Evolutionary conservation across 331 rosid species (phyloP).

Genomic region (Arachis monticola): DNA sequence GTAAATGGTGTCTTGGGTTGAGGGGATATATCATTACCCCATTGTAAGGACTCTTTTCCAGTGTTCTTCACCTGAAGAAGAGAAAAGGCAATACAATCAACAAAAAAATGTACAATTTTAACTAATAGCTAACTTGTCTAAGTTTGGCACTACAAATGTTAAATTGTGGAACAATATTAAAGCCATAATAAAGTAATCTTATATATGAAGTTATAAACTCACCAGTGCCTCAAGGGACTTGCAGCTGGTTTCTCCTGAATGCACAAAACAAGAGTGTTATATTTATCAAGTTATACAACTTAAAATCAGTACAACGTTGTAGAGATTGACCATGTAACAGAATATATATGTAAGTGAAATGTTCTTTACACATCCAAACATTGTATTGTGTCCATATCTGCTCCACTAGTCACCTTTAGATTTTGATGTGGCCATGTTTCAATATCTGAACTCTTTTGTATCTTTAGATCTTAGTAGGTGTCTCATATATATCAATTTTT

Average conservation of each 20-base stretch:
- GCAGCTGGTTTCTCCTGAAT: conserved; percentile 73
- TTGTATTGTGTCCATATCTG: too few relatives aligned
- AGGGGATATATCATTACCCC: conserved; percentile 63
- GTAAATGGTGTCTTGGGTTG: conserved; percentile 1
- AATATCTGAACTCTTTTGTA: too few relatives aligned
- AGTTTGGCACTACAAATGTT: not conserved
- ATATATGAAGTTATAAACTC: conserved; percentile 32
- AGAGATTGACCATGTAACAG: not conserved
- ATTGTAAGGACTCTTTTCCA: conserved; percentile 86
- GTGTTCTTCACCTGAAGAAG: conserved; percentile 70
- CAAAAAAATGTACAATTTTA: not conserved
- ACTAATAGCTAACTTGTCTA: not conserved
- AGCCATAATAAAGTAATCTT: not conserved
- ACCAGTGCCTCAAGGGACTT: conserved; percentile 93
- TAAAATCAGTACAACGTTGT: not conserved
- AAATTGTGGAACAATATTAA: too few relatives aligned
- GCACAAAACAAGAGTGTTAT: conserved; percentile 7
- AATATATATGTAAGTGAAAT: too few relatives aligned
- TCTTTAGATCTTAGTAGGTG: too few relatives aligned
- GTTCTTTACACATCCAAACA: too few relatives aligned
- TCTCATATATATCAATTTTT: too few relatives aligned
- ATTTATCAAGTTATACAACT: not conserved
- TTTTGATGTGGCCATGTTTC: too few relatives aligned
- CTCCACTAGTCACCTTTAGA: too few relatives aligned
- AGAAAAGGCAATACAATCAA: conserved; percentile 7